Conservation (phyloP, 2,329 filamentous ascomycete species). For the Fusarium sp. region DNA sequence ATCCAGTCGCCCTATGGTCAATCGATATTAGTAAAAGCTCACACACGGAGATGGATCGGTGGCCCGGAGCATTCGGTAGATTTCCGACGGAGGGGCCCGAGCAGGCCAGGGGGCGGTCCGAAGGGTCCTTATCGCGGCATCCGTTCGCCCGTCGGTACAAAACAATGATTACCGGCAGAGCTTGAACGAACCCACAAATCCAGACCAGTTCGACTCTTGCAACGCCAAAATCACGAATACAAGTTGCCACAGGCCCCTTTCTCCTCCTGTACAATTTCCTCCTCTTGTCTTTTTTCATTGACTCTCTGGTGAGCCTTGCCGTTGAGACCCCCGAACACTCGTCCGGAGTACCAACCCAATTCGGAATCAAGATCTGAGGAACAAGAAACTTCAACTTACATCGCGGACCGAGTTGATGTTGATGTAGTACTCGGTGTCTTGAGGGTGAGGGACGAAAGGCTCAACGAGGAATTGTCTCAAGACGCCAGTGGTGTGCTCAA, state of each 20-base stretch:
- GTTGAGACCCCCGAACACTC: background rate
- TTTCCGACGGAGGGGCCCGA: constrained; percentile 28
- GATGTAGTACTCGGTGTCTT: constrained; percentile 99
- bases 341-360: background rate
- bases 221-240: constrained; percentile 34
- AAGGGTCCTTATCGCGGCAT: constrained; percentile 49
- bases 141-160: constrained; percentile 52
- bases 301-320: background rate
- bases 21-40: constrained; percentile 36
- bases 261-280: constrained; percentile 14
- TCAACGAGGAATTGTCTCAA: constrained; percentile 97
- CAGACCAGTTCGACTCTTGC: constrained; percentile 23
- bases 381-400: constrained; percentile 72
- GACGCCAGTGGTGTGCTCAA: constrained; percentile 90
- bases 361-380: constrained; percentile 34
- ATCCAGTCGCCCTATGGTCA: constrained; percentile 92
- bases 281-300: constrained; percentile 4
- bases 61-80: constrained; percentile 14
- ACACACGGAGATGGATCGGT: constrained; percentile 12
- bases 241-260: constrained; percentile 31
- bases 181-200: constrained; percentile 43
- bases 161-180: constrained; percentile 41
- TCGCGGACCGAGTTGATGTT: constrained; percentile 99
- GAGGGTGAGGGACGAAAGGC: constrained; percentile 96
- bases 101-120: constrained; percentile 34